phyloP scores from a whole-genome alignment of 2,329 filamentous ascomycete genomes.

The Colletotrichum falcatum region DNA sequence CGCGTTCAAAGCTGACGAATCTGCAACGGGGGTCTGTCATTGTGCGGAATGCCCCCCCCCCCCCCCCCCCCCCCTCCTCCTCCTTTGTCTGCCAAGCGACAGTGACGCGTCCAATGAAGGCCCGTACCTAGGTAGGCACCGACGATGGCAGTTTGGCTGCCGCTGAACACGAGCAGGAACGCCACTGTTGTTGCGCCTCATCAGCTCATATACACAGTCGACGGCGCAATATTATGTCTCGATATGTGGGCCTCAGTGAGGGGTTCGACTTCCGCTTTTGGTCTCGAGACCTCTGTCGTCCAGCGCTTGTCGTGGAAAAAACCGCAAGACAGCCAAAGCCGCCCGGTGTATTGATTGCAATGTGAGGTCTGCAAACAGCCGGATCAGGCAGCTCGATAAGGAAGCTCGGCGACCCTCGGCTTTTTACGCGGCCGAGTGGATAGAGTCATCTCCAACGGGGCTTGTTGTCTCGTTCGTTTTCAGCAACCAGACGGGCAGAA shows the following conservation, averaged over 20 bases:
- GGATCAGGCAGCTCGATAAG: background rate
- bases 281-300: background rate
- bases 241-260: background rate
- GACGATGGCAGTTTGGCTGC: constrained; percentile 2
- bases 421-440: constrained; percentile 30
- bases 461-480: constrained; percentile 32
- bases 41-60: constrained; percentile 32
- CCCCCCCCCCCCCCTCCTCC: background rate
- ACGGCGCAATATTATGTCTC: constrained; percentile 5
- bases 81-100: background rate
- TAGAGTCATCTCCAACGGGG: background rate
- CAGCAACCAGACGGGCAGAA: constrained; percentile 26
- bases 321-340: background rate
- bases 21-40: constrained; percentile 7
- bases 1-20: constrained; percentile 17
- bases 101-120: constrained; percentile 12
- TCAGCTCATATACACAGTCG: background rate
- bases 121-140: constrained; percentile 1
- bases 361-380: constrained; percentile 21
- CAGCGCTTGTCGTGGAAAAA: background rate
- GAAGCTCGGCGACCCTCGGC: constrained; percentile 25
- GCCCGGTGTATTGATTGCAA: background rate
- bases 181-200: constrained; percentile 6
- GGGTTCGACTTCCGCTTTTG: constrained; percentile 16
- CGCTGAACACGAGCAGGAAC: constrained; percentile 16